Evolutionary conservation across 129 eudicot genomes (phyloP).

Genomic region (Kitagawia praeruptora): DNA sequence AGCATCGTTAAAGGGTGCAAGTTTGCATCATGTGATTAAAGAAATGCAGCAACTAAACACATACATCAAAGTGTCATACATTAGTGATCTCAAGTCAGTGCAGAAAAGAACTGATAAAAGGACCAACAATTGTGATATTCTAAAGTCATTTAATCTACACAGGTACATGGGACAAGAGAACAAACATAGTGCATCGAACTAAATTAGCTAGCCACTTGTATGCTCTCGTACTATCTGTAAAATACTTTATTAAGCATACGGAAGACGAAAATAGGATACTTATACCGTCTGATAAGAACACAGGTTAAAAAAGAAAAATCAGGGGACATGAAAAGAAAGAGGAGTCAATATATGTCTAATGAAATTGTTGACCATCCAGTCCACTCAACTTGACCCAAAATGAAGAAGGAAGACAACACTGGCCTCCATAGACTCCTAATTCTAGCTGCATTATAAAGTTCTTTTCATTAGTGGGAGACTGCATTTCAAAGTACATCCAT

Average conservation of each 20-base stretch:
- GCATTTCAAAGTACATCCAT: conserved; percentile 42
- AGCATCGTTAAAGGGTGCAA: background rate
- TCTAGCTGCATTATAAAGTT: conserved; percentile 31
- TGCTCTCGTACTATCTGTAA: conserved; percentile 21
- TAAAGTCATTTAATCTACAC: conserved; percentile 15
- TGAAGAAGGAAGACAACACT: conserved; percentile 43
- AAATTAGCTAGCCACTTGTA: conserved; percentile 32
- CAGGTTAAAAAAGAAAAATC: conserved; percentile 23
- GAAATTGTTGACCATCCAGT: conserved; percentile 64
- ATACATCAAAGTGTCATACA: background rate
- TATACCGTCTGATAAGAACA: conserved; percentile 21
- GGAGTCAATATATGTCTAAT: conserved; percentile 53
- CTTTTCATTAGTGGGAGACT: conserved; percentile 35
- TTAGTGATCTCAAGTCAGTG: conserved; percentile 1
- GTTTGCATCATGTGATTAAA: background rate
- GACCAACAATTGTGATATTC: background rate
- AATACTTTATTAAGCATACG: conserved; percentile 15
- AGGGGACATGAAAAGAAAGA: conserved; percentile 70
- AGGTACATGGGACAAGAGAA: conserved; percentile 11
- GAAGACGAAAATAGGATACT: conserved; percentile 8
- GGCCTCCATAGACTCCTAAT: conserved; percentile 37
- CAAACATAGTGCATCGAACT: conserved; percentile 30
- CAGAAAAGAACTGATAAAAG: background rate
- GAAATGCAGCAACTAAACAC: conserved; percentile 4
- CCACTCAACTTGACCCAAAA: conserved; percentile 54